Base-by-base conservation (phyloP, 305 asterid species). In the Solanum aculeatissimum region DNA sequence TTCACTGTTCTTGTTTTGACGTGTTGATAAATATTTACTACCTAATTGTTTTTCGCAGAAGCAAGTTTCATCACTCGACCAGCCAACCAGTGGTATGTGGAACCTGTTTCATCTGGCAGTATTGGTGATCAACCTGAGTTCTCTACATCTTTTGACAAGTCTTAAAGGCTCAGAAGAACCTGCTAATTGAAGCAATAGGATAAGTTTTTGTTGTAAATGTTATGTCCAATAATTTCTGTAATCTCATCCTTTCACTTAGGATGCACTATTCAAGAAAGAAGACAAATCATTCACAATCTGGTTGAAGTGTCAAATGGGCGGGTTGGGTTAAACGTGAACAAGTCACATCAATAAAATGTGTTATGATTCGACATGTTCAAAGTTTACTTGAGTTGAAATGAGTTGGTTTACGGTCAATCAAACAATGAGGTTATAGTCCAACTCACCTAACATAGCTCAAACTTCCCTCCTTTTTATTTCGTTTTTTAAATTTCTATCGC, bases 51-150 rank as follows among this genome's bases (percentile, higher is more conserved):
- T 43, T 72, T 89, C 0, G 92, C 97, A 95, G 99, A 92, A 83
- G 99, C 99, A 23, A 90, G 84, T 85, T 95, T 94, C 89, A 91
- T 95, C 86, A 95, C 97, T 82, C 94, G 98, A 2, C 83, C 92
- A 63, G 83, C 91, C 13, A 85, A 91, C 49, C 89, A 91, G 68
- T 74, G 81, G 81, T 95, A 94, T 82, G 57, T 87, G 15, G 95
- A 92, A 86, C 92, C 95, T 42, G 75, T 81, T 47, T 86, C 92
- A 29, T 23, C 88, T 21, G 72, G 84, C 74, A 92, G 79, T 75
- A 10, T 68, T 86, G 35, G 87, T 57, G 29, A 87, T 2, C 87
- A 83, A 10, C 14, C 86, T 47, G 87, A 87, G 53, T 83, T 83
- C 63, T 47, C 81, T 9, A 9, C 60, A 47, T 47, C 81, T 47